Percentiles rank a stretch among this genome's conserved stretches.
phyloP scores from a whole-genome alignment of 306 rosid species.

The Casuarina equisetifolia region DNA sequence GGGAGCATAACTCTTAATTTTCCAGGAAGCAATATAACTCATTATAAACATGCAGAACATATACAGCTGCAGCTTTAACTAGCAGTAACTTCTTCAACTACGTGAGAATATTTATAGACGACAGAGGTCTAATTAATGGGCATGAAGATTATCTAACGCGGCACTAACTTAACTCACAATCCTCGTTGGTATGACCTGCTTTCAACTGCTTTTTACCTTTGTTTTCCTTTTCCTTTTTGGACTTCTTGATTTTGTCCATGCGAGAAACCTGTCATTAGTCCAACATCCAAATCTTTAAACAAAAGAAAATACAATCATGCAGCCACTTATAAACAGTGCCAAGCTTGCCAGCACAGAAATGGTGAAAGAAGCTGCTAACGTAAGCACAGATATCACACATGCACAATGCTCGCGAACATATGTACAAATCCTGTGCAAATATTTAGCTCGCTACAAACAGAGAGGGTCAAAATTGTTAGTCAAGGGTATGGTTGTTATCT shows the following conservation, averaged over 20 bases:
- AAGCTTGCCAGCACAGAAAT: background rate
- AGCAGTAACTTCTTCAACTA: background rate
- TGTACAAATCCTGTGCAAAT: background rate
- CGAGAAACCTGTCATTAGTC: constrained; percentile 52
- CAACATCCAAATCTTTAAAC: constrained; percentile 10
- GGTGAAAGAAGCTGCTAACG: background rate
- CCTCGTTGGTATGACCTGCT: constrained; percentile 27
- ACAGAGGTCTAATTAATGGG: constrained; percentile 2
- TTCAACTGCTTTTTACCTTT: constrained; percentile 21
- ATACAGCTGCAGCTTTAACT: background rate
- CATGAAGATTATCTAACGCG: background rate
- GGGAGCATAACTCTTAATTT: background rate
- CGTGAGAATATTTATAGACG: constrained; percentile 26
- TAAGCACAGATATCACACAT: background rate
- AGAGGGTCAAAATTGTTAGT: background rate
- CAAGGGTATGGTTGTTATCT: constrained; percentile 3
- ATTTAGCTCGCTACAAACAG: background rate
- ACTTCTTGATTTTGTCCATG: constrained; percentile 49
- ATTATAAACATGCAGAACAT: constrained; percentile 1
- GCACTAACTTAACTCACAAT: constrained; percentile 6
- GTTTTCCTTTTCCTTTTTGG: constrained; percentile 29
- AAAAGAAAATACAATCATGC: background rate
- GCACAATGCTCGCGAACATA: background rate
- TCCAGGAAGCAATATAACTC: background rate
- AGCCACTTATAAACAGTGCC: no score